phyloP scores from a whole-genome alignment of 1,139 yeast species.

The Hyphopichia pseudoburtonii region DNA sequence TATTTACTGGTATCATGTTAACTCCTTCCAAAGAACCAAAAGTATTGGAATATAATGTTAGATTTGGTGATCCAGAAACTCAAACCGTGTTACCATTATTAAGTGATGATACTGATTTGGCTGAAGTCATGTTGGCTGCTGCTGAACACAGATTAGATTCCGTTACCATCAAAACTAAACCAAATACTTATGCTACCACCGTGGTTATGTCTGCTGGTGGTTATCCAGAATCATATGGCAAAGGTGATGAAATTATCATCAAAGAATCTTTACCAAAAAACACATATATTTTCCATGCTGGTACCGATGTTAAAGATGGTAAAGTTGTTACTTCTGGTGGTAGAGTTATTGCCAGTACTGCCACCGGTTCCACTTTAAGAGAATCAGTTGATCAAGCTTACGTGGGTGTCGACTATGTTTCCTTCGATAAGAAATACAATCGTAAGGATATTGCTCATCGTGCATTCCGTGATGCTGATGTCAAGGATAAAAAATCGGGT shows the following conservation, averaged over 20 bases:
- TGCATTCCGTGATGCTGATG: slow-evolving; percentile 67
- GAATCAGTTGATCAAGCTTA: slow-evolving; percentile 87
- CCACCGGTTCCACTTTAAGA: slow-evolving; percentile 71
- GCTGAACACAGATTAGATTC: slow-evolving; percentile 94
- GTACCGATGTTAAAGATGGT: slow-evolving; percentile 62
- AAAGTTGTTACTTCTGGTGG: slow-evolving; percentile 88
- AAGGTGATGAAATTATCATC: slow-evolving; percentile 82
- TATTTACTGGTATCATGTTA: slow-evolving; percentile 96
- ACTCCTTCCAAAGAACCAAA: slow-evolving; percentile 79
- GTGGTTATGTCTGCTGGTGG: slow-evolving; percentile 98
- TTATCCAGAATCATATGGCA: slow-evolving; percentile 82
- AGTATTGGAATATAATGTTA: slow-evolving; percentile 93
- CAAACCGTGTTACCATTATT: slow-evolving; percentile 92
- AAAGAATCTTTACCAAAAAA: slow-evolving; percentile 47
- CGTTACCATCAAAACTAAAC: slow-evolving; percentile 62
- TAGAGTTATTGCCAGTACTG: slow-evolving; percentile 93
- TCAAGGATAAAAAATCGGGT: slow-evolving; percentile 24
- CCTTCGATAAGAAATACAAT: slow-evolving; percentile 74
- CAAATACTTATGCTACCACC: slow-evolving; percentile 73
- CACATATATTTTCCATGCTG: slow-evolving; percentile 90
- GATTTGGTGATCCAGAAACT: slow-evolving; percentile 99
- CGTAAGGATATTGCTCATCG: slow-evolving; percentile 95
- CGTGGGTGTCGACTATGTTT: slow-evolving; percentile 73
- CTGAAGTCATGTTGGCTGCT: slow-evolving; percentile 88
- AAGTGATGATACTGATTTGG: slow-evolving; percentile 80